A percentile compares a stretch with the other conserved stretches of the same genome.
Evolutionary conservation across 1,139 yeast genomes (phyloP).

Genomic region (Diutina neorugosa): DNA sequence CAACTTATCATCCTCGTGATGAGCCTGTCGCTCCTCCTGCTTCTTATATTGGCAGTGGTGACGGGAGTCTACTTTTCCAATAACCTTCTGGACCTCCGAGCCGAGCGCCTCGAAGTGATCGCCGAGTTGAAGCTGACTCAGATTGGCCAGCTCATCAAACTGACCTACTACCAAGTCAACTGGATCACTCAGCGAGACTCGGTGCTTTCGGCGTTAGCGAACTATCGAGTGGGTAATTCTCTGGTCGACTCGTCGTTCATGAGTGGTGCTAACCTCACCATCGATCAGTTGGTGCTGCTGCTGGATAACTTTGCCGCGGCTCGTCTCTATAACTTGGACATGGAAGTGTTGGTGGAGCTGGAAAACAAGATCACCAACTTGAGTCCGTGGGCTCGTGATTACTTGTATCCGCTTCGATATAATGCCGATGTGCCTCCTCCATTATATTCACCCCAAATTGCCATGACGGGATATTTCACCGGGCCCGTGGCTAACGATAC

Average conservation of each 20-base stretch:
- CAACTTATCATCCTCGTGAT: constrained; percentile 77
- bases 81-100: constrained; percentile 49
- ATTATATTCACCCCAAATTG: neutral
- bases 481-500: constrained; percentile 45
- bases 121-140: constrained; percentile 77
- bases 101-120: constrained; percentile 63
- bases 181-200: constrained; percentile 57
- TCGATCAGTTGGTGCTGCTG: constrained; percentile 51
- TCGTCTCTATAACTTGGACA: constrained; percentile 48
- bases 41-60: constrained; percentile 63
- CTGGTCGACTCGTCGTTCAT: constrained; percentile 26
- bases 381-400: constrained; percentile 19
- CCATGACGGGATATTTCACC: constrained; percentile 21
- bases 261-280: constrained; percentile 25
- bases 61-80: constrained; percentile 70
- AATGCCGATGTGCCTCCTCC: constrained; percentile 28
- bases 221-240: constrained; percentile 64
- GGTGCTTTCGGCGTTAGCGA: constrained; percentile 46
- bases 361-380: constrained; percentile 19
- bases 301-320: constrained; percentile 57
- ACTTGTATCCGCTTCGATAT: constrained; percentile 41
- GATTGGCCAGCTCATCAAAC: constrained; percentile 53
- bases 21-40: constrained; percentile 63
- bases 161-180: constrained; percentile 55
- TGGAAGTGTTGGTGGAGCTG: constrained; percentile 23